Base-by-base conservation (phyloP, 352 stramenopile species). In the Peronospora destructor region DNA sequence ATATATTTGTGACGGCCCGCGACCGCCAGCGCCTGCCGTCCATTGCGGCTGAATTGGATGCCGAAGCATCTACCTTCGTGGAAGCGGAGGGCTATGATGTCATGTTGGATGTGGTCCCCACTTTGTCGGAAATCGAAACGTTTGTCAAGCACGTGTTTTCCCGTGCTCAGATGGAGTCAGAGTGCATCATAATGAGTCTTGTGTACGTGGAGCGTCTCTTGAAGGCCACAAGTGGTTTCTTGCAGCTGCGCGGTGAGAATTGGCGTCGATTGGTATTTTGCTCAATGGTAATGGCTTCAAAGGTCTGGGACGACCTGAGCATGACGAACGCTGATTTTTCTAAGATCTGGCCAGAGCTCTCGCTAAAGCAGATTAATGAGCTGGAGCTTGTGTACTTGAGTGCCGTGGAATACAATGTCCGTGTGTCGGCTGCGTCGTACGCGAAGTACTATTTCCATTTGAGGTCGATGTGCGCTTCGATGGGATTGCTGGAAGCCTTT, bases 261-360 rank as follows among this genome's bases (percentile, higher is more conserved):
- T 98, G 94, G 94, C 83, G 89, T 46, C 91, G 88, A 9, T 71
- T 98, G 23, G 61, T 98, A 1, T 98, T 98, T 57, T 94, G 85
- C 41, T 96, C 85, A 10, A 98, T 98, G 91, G 85, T 98, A 25
- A 91, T 98, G 67, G 83, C 91, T 0, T 97, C 84, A 9, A 98
- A 98, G 61, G 95, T 98, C 21, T 98, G 95, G 93, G 95, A 98
- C 61, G 95, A 98, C 59, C 64, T 98, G 23, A 95, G 74, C 62
- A 98, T 98, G 94, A 98, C 91, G 71, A 98, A 98, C 64, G 87
- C 82, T 11, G 95, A 98, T 68, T 98, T 98, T 53, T 91, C 76
- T 49, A 95, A 97, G 66, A 87, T 98, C 43, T 93, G 71, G 64
- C 85, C 85, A 4, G 76, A 89, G 45, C 92, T 98, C 16, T 84